These are phyloP conservation scores for Saccharomycopsis sp. DNA, from an alignment of 805 yeast genomes.

Conservation along the genomic window DNA sequence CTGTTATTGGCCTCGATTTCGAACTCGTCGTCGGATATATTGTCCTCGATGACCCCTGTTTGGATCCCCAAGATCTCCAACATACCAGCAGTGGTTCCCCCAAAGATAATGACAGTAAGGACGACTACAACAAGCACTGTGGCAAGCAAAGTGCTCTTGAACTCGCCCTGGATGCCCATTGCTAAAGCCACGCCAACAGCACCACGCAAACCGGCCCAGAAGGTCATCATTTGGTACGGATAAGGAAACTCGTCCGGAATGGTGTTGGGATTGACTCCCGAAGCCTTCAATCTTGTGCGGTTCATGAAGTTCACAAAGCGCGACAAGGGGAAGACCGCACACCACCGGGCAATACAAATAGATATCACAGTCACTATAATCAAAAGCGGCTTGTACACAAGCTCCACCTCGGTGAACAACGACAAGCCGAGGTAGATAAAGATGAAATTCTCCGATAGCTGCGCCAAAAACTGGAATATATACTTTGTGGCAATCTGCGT, in stretches of 20 bases:
- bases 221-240: slow-evolving; percentile 96
- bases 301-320: slow-evolving; percentile 74
- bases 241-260: slow-evolving; percentile 87
- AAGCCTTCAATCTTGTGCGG: slow-evolving; percentile 40
- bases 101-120: slow-evolving; percentile 89
- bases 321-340: slow-evolving; percentile 93
- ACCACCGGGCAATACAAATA: slow-evolving; percentile 93
- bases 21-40: slow-evolving; percentile 83
- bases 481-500: slow-evolving; percentile 96
- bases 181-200: slow-evolving; percentile 99
- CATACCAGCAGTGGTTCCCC: slow-evolving; percentile 99
- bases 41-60: slow-evolving; percentile 81
- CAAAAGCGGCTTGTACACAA: slow-evolving; percentile 87
- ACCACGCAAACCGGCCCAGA: slow-evolving; percentile 99
- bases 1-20: slow-evolving; percentile 62
- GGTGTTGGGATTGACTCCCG: slow-evolving; percentile 21
- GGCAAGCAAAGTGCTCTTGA: slow-evolving; percentile 80
- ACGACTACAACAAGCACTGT: slow-evolving; percentile 96
- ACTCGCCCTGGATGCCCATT: slow-evolving; percentile 93
- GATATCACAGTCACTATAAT: slow-evolving; percentile 86
- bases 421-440: slow-evolving; percentile 93
- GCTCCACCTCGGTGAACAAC: slow-evolving; percentile 89
- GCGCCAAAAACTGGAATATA: slow-evolving; percentile 89
- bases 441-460: slow-evolving; percentile 92
- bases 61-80: slow-evolving; percentile 88